Conservation (phyloP, 768 basidiomycete species). For the Leucosporidium yakuticum region DNA sequence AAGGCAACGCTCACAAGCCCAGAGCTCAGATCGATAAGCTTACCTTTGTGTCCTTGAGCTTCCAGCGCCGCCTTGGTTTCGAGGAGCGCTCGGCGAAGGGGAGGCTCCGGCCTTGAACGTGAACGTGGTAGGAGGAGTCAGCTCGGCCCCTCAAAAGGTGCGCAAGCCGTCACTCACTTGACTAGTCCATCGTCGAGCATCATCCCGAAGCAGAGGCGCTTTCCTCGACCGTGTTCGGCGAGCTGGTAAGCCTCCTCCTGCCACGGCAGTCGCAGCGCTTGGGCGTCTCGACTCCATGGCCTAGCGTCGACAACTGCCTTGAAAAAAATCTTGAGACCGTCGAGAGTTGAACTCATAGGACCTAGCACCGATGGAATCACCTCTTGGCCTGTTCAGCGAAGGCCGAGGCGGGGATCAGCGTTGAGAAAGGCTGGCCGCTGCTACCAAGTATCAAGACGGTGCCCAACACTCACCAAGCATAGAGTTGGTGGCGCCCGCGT, state of each 20-base stretch:
- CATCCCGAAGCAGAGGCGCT: slow-evolving; percentile 54
- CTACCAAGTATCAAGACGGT: too few relatives aligned
- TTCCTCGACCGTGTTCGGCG: slow-evolving; percentile 53
- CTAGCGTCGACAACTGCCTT: slow-evolving; percentile 56
- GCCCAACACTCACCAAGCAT: slow-evolving; percentile 50
- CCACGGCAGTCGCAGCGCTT: slow-evolving; percentile 58
- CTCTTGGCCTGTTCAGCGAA: slow-evolving; percentile 51
- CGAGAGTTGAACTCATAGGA: slow-evolving; percentile 58
- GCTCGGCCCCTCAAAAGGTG: too few relatives aligned
- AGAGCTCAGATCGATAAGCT: too few relatives aligned
- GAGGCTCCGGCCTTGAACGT: slow-evolving; percentile 53
- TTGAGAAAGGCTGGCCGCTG: too few relatives aligned
- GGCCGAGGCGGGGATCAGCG: too few relatives aligned
- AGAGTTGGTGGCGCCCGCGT: slow-evolving; percentile 56
- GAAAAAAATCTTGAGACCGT: slow-evolving; percentile 61
- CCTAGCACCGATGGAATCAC: slow-evolving; percentile 67
- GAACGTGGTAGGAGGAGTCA: too few relatives aligned
- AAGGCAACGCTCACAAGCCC: too few relatives aligned
- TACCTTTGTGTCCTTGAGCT: slow-evolving; percentile 53
- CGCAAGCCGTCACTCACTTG: too few relatives aligned
- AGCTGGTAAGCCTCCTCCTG: slow-evolving; percentile 56
- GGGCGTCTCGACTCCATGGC: slow-evolving; percentile 65
- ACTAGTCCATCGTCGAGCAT: slow-evolving; percentile 60
- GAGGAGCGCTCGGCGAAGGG: slow-evolving; percentile 59
- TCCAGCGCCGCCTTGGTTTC: slow-evolving; percentile 54